These are phyloP conservation scores for Colletotrichum liriopes DNA, from an alignment of 2,329 filamentous ascomycete genomes.

Conservation along the genomic window DNA sequence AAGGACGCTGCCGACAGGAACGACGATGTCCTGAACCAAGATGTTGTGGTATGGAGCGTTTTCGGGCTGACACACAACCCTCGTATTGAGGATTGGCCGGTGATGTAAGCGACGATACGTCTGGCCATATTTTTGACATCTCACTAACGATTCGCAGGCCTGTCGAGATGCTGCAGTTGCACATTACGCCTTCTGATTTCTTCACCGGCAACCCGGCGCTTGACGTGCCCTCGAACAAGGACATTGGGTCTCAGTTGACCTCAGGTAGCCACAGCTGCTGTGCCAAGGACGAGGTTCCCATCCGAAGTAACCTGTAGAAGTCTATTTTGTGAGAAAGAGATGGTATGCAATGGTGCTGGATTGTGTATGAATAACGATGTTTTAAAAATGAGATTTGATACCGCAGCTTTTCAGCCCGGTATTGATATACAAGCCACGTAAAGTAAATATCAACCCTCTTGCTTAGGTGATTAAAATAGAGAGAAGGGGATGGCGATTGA, in stretches of 20 bases:
- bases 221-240: conserved; percentile 59
- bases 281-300: conserved; percentile 4
- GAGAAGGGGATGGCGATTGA: too few species aligned
- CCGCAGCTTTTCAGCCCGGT: too few species aligned
- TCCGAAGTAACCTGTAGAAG: conserved; percentile 32
- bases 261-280: conserved; percentile 28
- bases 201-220: conserved; percentile 64
- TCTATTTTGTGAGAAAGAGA: neutral
- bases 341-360: neutral
- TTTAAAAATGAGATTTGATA: too few species aligned
- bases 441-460: too few species aligned
- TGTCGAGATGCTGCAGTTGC: conserved; percentile 65
- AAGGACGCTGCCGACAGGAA: conserved; percentile 51
- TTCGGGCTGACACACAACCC: conserved; percentile 70
- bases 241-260: conserved; percentile 44
- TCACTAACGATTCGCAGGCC: conserved; percentile 56
- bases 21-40: conserved; percentile 65
- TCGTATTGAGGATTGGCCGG: conserved; percentile 71
- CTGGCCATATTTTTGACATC: neutral
- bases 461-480: too few species aligned
- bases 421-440: too few species aligned
- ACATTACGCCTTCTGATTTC: conserved; percentile 64
- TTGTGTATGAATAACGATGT: neutral
- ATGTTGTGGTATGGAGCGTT: conserved; percentile 64
- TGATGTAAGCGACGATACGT: conserved; percentile 64